Evolutionary conservation across 164 flowering plant genomes (phyloP).

Genomic region (Berberis vulgaris): DNA sequence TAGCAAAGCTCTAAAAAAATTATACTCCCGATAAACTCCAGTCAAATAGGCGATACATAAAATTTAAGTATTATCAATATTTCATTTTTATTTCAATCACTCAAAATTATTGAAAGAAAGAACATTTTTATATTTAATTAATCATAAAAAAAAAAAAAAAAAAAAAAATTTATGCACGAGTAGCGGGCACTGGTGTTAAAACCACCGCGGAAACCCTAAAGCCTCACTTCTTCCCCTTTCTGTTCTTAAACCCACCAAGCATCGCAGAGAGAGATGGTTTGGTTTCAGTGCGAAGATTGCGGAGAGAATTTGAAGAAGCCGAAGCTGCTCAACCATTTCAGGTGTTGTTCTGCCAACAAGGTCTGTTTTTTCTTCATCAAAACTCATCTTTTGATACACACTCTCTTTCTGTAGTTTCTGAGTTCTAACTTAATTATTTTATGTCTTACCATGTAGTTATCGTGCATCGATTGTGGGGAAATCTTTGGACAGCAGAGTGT

Average conservation of each 20-base stretch:
- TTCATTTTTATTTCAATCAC: no score
- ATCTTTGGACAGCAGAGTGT: slow-evolving; percentile 63
- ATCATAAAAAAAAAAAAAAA: neutral
- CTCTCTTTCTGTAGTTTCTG: neutral
- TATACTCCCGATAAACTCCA: no score
- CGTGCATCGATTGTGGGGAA: slow-evolving; percentile 96
- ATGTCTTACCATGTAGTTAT: slow-evolving; percentile 34
- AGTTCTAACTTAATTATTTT: neutral
- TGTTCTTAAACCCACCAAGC: neutral
- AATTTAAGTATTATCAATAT: no score
- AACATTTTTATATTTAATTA: no score
- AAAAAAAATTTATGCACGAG: no score
- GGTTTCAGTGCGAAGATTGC: slow-evolving; percentile 98
- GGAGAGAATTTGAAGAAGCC: slow-evolving; percentile 97
- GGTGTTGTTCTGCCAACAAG: slow-evolving; percentile 74
- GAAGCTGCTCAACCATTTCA: slow-evolving; percentile 67
- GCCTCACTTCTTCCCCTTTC: neutral
- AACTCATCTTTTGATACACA: neutral
- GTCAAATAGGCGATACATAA: no score
- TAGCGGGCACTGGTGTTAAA: no score
- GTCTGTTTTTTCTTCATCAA: slow-evolving; percentile 16
- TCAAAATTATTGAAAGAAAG: no score
- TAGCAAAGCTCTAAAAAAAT: no score
- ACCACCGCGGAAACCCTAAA: neutral
- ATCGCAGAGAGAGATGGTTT: slow-evolving; percentile 50